Conservation (phyloP, 495 filamentous ascomycete genomes). For the Podospora conica region DNA sequence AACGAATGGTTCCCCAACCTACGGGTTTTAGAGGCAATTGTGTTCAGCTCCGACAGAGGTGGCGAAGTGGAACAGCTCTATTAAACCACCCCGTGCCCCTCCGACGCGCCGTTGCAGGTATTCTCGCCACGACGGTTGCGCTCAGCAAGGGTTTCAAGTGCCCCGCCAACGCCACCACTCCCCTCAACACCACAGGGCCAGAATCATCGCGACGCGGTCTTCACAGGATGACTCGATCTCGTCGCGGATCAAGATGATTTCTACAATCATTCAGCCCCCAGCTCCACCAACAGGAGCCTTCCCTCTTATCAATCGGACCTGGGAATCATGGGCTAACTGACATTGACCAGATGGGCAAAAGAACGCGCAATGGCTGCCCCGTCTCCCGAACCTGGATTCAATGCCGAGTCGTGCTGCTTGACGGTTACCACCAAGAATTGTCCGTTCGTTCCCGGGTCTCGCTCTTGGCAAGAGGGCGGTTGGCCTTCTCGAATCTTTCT, state of each 20-base stretch:
- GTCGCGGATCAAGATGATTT: neutral
- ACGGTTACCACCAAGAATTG: neutral
- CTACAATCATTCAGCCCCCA: neutral
- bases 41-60: neutral
- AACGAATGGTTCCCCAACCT: neutral
- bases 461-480: neutral
- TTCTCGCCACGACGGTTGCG: neutral
- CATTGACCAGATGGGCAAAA: neutral
- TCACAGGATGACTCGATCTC: neutral
- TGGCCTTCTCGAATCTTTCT: conserved; percentile 17
- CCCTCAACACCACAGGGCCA: neutral
- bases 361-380: neutral
- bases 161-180: neutral
- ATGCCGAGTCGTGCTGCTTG: neutral
- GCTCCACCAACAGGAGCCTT: neutral
- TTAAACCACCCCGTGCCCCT: neutral
- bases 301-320: neutral
- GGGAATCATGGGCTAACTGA: neutral
- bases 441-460: neutral
- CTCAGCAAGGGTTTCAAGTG: neutral
- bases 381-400: neutral
- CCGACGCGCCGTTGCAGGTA: neutral
- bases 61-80: neutral
- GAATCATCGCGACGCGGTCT: neutral
- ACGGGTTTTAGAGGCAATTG: neutral